Evolutionary conservation across 306 rosid species (phyloP), one percentile per base, ranked within the genome.

Genomic region (Vigna hirtella): DNA sequence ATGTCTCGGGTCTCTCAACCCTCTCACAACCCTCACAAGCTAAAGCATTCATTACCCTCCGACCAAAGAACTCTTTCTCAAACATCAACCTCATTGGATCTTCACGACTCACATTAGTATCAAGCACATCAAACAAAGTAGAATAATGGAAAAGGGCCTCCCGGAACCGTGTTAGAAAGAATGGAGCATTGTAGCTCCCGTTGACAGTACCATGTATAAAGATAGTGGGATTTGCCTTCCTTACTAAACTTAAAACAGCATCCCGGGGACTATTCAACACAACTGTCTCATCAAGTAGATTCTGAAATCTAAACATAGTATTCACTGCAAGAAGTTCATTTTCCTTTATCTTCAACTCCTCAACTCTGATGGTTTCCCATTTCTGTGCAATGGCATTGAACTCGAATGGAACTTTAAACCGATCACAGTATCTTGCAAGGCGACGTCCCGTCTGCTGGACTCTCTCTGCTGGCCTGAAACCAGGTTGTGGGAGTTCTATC

Each of bases 1-100:
- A 90, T 51, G 91, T 83, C 79, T 86, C 53, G 3, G 72, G 72
- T 36, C 72, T 66, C 53, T 66, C 72, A 43, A 66, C 72, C 34
- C 72, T 66, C 83, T 85, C 88, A 9, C 61, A 66, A n/a, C 95
- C 95, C 83, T 90, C 95, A 57, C 95, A 90, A 17, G 95, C 95
- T 55, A 90, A 17, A 45, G 70, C 74, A 79, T 88, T 90, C 74
- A 88, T 64, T 40, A 82, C 83, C 78, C 82, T 86, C 18, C 91
- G 72, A 22, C 87, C 96, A 34, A 72, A 34, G 66, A 90, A 83
- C 85, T 88, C 91, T 74, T 73, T 79, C 80, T 90, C 96, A 73
- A 83, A 87, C 86, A 81, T 81, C 80, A 82, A 58, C 74, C 93
- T 87, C 88, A 70, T 77, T 1, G 63, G 84, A 82, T 85, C 86